phyloP scores from a whole-genome alignment of 2,329 filamentous ascomycete genomes.

The Phaeomoniella chlamydospora region DNA sequence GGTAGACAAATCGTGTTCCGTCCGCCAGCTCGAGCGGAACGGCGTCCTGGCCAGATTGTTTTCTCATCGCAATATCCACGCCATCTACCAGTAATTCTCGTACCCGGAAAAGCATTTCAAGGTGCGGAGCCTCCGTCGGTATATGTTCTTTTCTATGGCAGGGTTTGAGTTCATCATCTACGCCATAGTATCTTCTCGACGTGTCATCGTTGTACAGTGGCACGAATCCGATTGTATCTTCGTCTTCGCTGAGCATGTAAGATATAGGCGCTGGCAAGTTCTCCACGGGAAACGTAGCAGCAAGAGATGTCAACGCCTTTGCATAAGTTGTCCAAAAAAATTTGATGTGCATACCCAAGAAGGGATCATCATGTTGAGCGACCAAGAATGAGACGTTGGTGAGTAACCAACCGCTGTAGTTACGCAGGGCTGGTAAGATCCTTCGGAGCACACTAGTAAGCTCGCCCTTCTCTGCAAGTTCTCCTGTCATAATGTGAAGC shows the following conservation, averaged over 20 bases:
- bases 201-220: constrained; percentile 40
- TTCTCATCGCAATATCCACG: constrained; percentile 38
- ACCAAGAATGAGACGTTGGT: constrained; percentile 39
- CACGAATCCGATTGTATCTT: constrained; percentile 49
- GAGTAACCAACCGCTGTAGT: constrained; percentile 56
- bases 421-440: constrained; percentile 47
- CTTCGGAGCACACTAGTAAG: constrained; percentile 46
- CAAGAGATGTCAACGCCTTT: constrained; percentile 44
- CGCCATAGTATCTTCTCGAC: constrained; percentile 36
- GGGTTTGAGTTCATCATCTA: constrained; percentile 30
- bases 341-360: constrained; percentile 41
- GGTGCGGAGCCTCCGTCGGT: constrained; percentile 39
- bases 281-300: constrained; percentile 42
- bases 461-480: constrained; percentile 41
- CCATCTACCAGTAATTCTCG: constrained; percentile 49
- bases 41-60: constrained; percentile 6
- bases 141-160: constrained; percentile 18
- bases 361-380: constrained; percentile 31
- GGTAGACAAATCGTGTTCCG: constrained; percentile 34
- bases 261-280: constrained; percentile 36
- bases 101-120: constrained; percentile 54
- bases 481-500: constrained; percentile 54
- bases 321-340: constrained; percentile 54
- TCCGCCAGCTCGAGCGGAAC: constrained; percentile 34
- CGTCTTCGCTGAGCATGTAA: constrained; percentile 56